Conservation (phyloP, 495 filamentous ascomycete species). For the Cenococcum geophilum region DNA sequence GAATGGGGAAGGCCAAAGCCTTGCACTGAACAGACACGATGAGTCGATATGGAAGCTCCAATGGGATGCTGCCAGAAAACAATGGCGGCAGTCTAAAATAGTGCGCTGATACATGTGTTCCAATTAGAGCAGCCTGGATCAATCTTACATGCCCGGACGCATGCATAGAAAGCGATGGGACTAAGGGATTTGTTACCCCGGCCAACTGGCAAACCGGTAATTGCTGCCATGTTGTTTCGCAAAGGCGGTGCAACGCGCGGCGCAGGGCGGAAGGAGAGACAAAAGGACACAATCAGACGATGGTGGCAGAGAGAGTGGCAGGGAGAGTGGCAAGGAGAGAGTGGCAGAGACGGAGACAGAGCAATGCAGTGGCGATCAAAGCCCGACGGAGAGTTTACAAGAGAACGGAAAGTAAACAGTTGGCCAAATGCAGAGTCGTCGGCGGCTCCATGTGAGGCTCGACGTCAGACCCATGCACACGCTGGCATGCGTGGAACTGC, state of each 20-base stretch:
- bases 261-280: too few relatives aligned
- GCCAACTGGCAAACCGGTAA: not conserved
- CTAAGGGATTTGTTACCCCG: not conserved
- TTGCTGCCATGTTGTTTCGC: not conserved
- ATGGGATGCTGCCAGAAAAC: slow-evolving; percentile 19
- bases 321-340: too few relatives aligned
- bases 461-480: slow-evolving; percentile 22
- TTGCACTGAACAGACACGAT: slow-evolving; percentile 26
- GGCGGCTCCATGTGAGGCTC: slow-evolving; percentile 1
- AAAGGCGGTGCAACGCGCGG: slow-evolving; percentile 9
- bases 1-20: slow-evolving; percentile 6
- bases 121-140: slow-evolving; percentile 12
- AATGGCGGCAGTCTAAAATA: slow-evolving; percentile 22
- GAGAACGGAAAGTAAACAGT: slow-evolving; percentile 10
- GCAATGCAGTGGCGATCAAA: not conserved
- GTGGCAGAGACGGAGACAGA: too few relatives aligned
- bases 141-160: not conserved
- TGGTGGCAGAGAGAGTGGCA: too few relatives aligned
- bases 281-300: too few relatives aligned
- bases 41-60: slow-evolving; percentile 8
- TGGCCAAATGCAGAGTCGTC: slow-evolving; percentile 15
- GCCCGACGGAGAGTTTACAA: slow-evolving; percentile 2
- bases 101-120: slow-evolving; percentile 27
- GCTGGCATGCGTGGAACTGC: slow-evolving; percentile 25
- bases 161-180: not conserved